Conservation (phyloP, 2,329 filamentous ascomycete genomes). For the Penicillium sp. region DNA sequence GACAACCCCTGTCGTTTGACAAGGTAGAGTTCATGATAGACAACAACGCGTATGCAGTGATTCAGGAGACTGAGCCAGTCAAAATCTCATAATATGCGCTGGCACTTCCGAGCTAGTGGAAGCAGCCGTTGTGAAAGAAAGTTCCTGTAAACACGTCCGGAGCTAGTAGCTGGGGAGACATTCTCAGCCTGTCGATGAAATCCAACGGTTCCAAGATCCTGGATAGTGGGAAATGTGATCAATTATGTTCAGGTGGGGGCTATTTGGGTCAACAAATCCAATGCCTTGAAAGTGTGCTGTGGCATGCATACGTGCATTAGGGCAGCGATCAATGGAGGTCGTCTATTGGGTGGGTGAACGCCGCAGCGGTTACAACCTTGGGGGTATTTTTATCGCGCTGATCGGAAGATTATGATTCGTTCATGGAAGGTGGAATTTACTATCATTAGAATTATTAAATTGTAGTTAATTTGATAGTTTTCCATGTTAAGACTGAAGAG, state of each 20-base stretch:
- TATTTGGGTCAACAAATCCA: neutral
- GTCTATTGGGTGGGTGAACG: slow-evolving; percentile 17
- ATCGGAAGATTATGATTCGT: slow-evolving; percentile 15
- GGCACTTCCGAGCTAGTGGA: neutral
- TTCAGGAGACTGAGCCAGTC: neutral
- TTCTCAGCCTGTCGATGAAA: slow-evolving; percentile 14
- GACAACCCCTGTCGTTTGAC: neutral
- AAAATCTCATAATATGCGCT: slow-evolving; percentile 1
- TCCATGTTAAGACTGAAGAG: slow-evolving; percentile 9
- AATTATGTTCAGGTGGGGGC: slow-evolving; percentile 1
- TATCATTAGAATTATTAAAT: slow-evolving; percentile 23
- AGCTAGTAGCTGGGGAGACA: neutral
- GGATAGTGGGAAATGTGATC: slow-evolving; percentile 10
- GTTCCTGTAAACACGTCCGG: neutral
- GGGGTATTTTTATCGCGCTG: slow-evolving; percentile 16
- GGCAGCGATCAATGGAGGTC: neutral
- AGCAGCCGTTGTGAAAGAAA: neutral
- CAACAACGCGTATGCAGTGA: neutral
- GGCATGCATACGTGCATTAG: slow-evolving; percentile 13
- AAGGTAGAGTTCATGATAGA: neutral
- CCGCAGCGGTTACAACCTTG: slow-evolving; percentile 24
- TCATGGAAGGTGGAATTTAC: slow-evolving; percentile 3
- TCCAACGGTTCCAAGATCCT: slow-evolving; percentile 6
- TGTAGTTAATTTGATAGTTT: slow-evolving; percentile 14
- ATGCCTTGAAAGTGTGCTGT: slow-evolving; percentile 10